Conservation (phyloP, 805 yeast genomes). For the Starmerella asiatica region DNA sequence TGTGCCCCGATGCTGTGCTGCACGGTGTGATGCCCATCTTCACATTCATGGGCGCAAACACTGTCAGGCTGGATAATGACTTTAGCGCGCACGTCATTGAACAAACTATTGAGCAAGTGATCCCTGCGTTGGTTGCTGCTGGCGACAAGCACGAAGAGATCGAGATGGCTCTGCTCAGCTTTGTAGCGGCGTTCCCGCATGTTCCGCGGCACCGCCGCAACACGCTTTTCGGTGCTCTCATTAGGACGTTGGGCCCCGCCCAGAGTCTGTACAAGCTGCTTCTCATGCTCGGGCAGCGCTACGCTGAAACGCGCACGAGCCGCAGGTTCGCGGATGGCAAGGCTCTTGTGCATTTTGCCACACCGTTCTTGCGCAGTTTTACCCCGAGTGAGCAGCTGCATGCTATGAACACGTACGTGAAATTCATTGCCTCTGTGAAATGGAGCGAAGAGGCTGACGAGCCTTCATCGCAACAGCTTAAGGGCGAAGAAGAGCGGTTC, state of each 20-base stretch:
- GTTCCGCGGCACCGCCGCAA: slow-evolving; percentile 95
- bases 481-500: slow-evolving; percentile 33
- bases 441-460: neutral
- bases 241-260: slow-evolving; percentile 57
- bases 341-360: slow-evolving; percentile 55
- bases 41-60: slow-evolving; percentile 97
- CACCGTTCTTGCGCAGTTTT: slow-evolving; percentile 56
- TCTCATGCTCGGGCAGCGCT: slow-evolving; percentile 71
- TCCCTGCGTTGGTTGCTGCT: slow-evolving; percentile 68
- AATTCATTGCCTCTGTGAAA: slow-evolving; percentile 7
- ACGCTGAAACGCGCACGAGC: slow-evolving; percentile 32
- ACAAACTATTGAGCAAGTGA: slow-evolving; percentile 75
- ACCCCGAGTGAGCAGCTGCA: slow-evolving; percentile 42
- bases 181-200: slow-evolving; percentile 88
- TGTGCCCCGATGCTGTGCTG: slow-evolving; percentile 80
- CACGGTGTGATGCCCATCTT: slow-evolving; percentile 99
- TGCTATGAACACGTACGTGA: slow-evolving; percentile 22
- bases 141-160: slow-evolving; percentile 45
- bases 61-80: slow-evolving; percentile 92
- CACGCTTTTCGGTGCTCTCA: slow-evolving; percentile 65
- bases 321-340: slow-evolving; percentile 52
- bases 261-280: slow-evolving; percentile 57
- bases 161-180: slow-evolving; percentile 74
- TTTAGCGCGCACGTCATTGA: slow-evolving; percentile 85
- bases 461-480: slow-evolving; percentile 22